phyloP scores from a whole-genome alignment of 1,139 yeast genomes.

The Scheffersomyces segobiensis region DNA sequence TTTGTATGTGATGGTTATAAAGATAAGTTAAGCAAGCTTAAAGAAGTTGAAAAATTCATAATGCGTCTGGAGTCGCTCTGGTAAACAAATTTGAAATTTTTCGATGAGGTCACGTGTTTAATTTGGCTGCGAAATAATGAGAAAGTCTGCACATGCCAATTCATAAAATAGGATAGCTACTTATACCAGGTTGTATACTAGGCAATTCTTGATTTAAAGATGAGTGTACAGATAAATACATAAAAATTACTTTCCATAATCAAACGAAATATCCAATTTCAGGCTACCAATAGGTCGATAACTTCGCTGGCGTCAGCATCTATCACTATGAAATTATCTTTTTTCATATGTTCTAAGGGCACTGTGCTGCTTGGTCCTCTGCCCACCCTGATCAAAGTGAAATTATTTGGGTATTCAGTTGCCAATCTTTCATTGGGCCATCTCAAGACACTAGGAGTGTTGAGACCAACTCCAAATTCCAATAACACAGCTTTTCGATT shows the following conservation, averaged over 20 bases:
- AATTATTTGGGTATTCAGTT: neutral
- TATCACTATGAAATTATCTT: neutral
- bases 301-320: neutral
- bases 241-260: too few relatives aligned
- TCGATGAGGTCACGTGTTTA: neutral
- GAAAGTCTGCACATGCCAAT: too few relatives aligned
- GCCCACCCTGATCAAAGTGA: neutral
- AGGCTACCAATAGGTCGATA: neutral
- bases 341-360: neutral
- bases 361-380: neutral
- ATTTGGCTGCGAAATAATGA: neutral
- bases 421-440: neutral
- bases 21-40: neutral
- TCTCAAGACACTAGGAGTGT: neutral
- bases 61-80: neutral
- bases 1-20: neutral
- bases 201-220: neutral
- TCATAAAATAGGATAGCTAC: too few relatives aligned
- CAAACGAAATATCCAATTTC: neutral
- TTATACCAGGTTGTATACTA: too few relatives aligned
- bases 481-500: neutral
- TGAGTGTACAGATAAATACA: neutral
- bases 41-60: neutral
- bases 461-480: neutral
- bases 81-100: neutral